These are phyloP conservation scores for Allium cepa DNA, from an alignment of 106 monocot species.

Conservation along the genomic window DNA sequence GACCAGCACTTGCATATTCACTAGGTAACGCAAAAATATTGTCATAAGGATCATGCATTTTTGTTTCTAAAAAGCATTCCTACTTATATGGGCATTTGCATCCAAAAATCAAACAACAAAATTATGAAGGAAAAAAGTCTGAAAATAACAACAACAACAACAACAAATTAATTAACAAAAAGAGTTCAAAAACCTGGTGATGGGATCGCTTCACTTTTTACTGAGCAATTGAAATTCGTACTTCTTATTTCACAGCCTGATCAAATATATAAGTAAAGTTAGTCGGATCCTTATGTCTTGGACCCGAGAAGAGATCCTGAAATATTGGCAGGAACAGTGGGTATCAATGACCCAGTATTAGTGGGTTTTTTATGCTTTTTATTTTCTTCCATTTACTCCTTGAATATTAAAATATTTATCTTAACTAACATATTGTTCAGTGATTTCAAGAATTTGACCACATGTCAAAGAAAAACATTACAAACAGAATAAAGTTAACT, in stretches of 20 bases:
- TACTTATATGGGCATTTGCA: too few relatives aligned
- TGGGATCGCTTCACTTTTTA: background rate
- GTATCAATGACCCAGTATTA: background rate
- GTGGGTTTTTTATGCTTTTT: too few relatives aligned
- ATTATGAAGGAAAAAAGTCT: background rate
- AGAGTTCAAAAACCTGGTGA: background rate
- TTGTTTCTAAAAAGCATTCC: too few relatives aligned
- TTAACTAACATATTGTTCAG: too few relatives aligned
- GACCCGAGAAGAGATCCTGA: constrained; percentile 5
- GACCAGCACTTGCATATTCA: too few relatives aligned
- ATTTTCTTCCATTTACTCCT: too few relatives aligned
- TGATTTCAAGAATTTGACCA: too few relatives aligned
- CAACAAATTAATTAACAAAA: background rate
- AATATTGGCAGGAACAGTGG: constrained; percentile 2
- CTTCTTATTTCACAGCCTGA: background rate
- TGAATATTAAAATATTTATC: too few relatives aligned
- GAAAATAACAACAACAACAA: background rate
- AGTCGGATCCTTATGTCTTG: background rate
- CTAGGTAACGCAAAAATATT: too few relatives aligned
- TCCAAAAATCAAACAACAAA: background rate
- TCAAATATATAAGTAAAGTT: background rate
- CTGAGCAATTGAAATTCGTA: background rate
- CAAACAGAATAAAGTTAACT: too few relatives aligned
- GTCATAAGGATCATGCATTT: too few relatives aligned
- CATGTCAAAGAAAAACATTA: too few relatives aligned